Evolutionary conservation across 2,329 filamentous ascomycete species (phyloP).

Genomic region (Trichoderma hamatum): DNA sequence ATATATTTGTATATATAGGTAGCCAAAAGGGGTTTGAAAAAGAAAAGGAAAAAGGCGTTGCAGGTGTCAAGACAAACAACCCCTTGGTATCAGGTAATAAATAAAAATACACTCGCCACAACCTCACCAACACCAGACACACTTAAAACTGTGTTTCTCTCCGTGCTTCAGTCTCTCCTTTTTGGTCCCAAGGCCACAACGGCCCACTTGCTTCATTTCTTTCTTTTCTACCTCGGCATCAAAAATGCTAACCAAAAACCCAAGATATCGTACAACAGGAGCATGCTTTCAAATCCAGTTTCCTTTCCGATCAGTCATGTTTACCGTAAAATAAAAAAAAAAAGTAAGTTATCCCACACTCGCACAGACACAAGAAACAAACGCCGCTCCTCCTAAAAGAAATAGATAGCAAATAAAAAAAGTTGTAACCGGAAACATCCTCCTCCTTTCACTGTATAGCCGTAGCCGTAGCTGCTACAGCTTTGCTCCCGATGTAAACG

Average conservation of each 20-base stretch:
- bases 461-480: not conserved
- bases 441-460: constrained; percentile 22
- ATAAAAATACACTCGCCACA: not conserved
- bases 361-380: constrained; percentile 24
- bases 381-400: constrained; percentile 3
- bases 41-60: not conserved
- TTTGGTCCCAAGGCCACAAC: constrained; percentile 11
- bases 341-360: constrained; percentile 30
- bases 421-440: constrained; percentile 12
- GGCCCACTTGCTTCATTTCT: constrained; percentile 24
- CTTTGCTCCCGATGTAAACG: constrained; percentile 11
- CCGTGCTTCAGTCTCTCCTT: not conserved
- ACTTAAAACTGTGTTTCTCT: not conserved
- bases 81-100: not conserved
- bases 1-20: not conserved
- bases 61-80: not conserved
- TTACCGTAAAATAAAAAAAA: constrained; percentile 29
- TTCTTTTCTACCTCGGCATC: constrained; percentile 21
- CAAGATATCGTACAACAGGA: constrained; percentile 39
- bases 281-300: constrained; percentile 31
- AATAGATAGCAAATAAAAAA: constrained; percentile 19
- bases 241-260: constrained; percentile 31
- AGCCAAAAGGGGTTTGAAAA: not conserved
- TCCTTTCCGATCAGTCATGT: constrained; percentile 30
- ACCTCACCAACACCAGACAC: not conserved